Evolutionary conservation across 345 rosid species (phyloP).

Genomic region (Conringia planisiliqua): DNA sequence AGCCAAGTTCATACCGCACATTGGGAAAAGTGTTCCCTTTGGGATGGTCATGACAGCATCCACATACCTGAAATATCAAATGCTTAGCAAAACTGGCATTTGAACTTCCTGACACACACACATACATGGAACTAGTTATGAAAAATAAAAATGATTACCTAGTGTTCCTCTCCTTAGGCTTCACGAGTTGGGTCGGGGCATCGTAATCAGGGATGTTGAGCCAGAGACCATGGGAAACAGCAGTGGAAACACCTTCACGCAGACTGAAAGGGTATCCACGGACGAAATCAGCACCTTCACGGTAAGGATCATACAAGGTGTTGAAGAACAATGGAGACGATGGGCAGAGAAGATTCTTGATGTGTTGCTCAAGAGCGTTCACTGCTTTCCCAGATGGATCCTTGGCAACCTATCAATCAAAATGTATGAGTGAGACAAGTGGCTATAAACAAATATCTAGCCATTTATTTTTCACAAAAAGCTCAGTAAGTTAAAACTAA

Average conservation of each 20-base stretch:
- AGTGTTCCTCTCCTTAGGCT: conserved; percentile 87
- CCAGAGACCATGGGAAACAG: conserved; percentile 98
- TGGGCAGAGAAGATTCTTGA: conserved; percentile 79
- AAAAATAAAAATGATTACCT: conserved; percentile 40
- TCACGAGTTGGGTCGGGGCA: conserved; percentile 99
- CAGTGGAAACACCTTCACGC: conserved; percentile 91
- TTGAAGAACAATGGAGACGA: conserved; percentile 97
- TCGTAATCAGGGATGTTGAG: conserved; percentile 98
- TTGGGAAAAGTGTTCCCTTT: conserved; percentile 90
- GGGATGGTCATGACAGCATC: conserved; percentile 91
- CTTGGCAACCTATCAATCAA: conserved; percentile 69
- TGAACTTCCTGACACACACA: background rate
- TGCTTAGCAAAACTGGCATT: background rate
- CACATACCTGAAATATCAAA: conserved; percentile 52
- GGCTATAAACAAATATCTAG: background rate
- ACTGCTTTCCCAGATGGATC: conserved; percentile 78
- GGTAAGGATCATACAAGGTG: conserved; percentile 85
- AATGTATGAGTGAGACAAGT: background rate
- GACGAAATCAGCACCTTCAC: conserved; percentile 91
- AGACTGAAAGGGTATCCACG: conserved; percentile 98
- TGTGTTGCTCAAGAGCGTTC: conserved; percentile 93
- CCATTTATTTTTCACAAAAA: background rate
- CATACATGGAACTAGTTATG: background rate
- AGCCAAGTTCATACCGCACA: conserved; percentile 98
- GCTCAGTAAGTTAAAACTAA: background rate